These are phyloP conservation scores for Aquanectria penicillioides DNA, from an alignment of 2,329 filamentous ascomycete genomes.

Conservation along the genomic window DNA sequence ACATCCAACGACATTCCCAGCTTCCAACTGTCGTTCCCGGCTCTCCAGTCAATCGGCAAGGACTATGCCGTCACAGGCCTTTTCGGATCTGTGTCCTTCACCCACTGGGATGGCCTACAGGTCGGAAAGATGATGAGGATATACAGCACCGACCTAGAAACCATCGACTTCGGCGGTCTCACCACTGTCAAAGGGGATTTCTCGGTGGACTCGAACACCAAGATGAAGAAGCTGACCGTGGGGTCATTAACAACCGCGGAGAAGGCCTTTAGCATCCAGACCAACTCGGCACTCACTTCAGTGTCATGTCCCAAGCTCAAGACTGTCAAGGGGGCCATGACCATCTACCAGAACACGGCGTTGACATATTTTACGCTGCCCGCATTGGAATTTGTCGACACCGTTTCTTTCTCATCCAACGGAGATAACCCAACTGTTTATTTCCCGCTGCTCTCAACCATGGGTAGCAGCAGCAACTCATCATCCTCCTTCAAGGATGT, in stretches of 20 bases:
- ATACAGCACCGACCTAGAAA: slow-evolving; percentile 33
- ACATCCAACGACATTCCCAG: slow-evolving; percentile 28
- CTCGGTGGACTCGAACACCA: slow-evolving; percentile 35
- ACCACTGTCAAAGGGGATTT: slow-evolving; percentile 38
- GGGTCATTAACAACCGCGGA: slow-evolving; percentile 31
- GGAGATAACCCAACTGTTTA: slow-evolving; percentile 28
- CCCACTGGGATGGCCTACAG: slow-evolving; percentile 29
- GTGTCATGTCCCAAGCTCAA: slow-evolving; percentile 38
- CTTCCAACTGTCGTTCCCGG: slow-evolving; percentile 33
- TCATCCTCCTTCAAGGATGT: slow-evolving; percentile 35
- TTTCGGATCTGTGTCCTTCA: slow-evolving; percentile 32
- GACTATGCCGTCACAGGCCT: slow-evolving; percentile 38
- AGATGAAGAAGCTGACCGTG: slow-evolving; percentile 32
- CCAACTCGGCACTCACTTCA: slow-evolving; percentile 33
- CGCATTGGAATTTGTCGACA: slow-evolving; percentile 37
- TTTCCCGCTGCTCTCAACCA: slow-evolving; percentile 33
- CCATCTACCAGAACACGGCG: slow-evolving; percentile 36
- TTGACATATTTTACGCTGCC: slow-evolving; percentile 30
- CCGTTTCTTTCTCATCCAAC: slow-evolving; percentile 40
- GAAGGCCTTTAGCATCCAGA: slow-evolving; percentile 35
- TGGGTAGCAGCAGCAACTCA: slow-evolving; percentile 39
- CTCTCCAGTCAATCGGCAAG: slow-evolving; percentile 31
- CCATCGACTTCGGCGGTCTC: slow-evolving; percentile 34
- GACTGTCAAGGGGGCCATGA: slow-evolving; percentile 37
- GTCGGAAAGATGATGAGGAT: slow-evolving; percentile 38